Percentiles rank a stretch among this genome's conserved stretches.
Evolutionary conservation across 202 grass and related monocot genomes (phyloP).

Genomic region (Schoenoplectus triqueter): DNA sequence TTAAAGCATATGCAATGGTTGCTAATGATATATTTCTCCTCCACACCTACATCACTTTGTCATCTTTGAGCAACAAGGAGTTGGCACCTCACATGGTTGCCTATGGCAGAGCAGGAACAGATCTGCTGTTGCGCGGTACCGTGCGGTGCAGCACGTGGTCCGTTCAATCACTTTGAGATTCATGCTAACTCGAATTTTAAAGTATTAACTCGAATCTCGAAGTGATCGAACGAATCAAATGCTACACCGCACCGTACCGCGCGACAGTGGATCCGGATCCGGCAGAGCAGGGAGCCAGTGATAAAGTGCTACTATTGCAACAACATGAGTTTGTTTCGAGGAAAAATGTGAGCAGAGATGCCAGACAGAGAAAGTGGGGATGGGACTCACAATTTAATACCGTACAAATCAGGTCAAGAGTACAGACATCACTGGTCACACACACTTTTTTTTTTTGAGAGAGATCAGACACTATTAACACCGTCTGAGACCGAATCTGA

Average conservation of each 20-base stretch:
- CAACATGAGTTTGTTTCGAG: conserved; percentile 1
- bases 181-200: no score
- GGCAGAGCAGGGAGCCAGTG: not conserved
- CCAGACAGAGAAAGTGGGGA: not conserved
- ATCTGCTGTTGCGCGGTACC: conserved; percentile 6
- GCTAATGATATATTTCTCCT: conserved; percentile 10
- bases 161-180: no score
- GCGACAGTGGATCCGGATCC: no score
- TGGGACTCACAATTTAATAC: not conserved
- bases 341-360: not conserved
- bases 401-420: conserved; percentile 35
- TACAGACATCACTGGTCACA: conserved; percentile 30
- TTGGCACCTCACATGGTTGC: conserved; percentile 38
- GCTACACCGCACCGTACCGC: no score
- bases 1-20: conserved; percentile 19
- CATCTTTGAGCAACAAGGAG: conserved; percentile 16
- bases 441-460: not conserved
- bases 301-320: no score
- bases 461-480: conserved; percentile 3
- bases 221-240: no score
- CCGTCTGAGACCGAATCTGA: conserved; percentile 36
- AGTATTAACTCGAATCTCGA: no score
- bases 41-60: not conserved
- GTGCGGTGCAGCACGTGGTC: no score
- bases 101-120: not conserved